A percentile compares a stretch with the other conserved stretches of the same genome.
phyloP scores from a whole-genome alignment of 2,329 filamentous ascomycete species.

The Monosporascus ibericus region DNA sequence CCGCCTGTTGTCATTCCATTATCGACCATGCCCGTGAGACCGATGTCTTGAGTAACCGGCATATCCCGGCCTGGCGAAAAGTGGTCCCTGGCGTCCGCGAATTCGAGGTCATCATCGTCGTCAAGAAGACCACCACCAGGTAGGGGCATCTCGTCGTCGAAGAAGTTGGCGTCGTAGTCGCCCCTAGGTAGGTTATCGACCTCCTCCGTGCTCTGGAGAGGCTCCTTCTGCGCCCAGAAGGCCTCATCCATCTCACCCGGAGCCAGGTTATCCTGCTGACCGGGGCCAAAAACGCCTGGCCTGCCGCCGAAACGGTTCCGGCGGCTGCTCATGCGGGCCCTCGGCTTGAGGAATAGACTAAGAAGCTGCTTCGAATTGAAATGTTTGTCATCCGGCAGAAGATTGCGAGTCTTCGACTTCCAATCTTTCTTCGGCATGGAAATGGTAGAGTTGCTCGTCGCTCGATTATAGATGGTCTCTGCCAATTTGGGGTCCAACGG shows the following conservation, averaged over 20 bases:
- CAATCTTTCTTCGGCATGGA: slow-evolving; percentile 88
- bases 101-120: slow-evolving; percentile 66
- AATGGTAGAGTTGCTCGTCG: slow-evolving; percentile 73
- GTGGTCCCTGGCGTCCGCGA: slow-evolving; percentile 74
- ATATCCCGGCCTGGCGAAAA: slow-evolving; percentile 61
- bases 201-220: slow-evolving; percentile 28
- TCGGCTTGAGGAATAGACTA: slow-evolving; percentile 89
- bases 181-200: slow-evolving; percentile 59
- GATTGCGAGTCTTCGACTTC: slow-evolving; percentile 87
- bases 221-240: slow-evolving; percentile 80
- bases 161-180: slow-evolving; percentile 96
- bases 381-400: slow-evolving; percentile 95
- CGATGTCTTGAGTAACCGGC: slow-evolving; percentile 39
- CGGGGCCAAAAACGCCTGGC: slow-evolving; percentile 34
- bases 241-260: slow-evolving; percentile 87
- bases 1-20: slow-evolving; percentile 43
- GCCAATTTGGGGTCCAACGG: slow-evolving; percentile 66
- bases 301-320: slow-evolving; percentile 45
- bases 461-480: slow-evolving; percentile 75
- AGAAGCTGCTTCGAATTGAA: slow-evolving; percentile 92
- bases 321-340: slow-evolving; percentile 70
- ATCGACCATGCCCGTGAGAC: slow-evolving; percentile 43
- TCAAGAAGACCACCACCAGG: slow-evolving; percentile 51
- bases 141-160: slow-evolving; percentile 75
- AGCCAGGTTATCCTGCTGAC: slow-evolving; percentile 46